Conservation (phyloP, 164 flowering plant species). For the grape (Vitis vinifera) region DNA sequence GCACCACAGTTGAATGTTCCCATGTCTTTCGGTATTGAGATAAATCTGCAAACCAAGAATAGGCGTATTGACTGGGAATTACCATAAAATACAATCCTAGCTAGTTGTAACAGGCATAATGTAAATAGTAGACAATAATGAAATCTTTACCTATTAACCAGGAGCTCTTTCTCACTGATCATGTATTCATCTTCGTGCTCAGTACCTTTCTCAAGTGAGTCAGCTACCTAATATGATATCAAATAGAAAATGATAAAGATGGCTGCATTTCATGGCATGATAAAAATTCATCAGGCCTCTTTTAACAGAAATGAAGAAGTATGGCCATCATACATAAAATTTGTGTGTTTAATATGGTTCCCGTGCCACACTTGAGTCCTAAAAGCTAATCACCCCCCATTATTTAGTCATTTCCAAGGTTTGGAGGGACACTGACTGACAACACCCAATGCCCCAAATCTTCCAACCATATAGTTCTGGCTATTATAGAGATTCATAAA, state of each 20-base stretch:
- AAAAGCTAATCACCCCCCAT: no score
- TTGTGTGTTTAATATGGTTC: no score
- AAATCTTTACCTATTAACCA: constrained; percentile 70
- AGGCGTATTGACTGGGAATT: constrained; percentile 1
- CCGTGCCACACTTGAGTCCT: no score
- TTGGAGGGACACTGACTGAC: no score
- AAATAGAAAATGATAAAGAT: not conserved
- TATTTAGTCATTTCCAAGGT: no score
- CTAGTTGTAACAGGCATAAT: constrained; percentile 5
- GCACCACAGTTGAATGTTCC: constrained; percentile 99
- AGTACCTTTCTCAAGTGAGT: constrained; percentile 99
- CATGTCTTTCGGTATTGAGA: constrained; percentile 98
- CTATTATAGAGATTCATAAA: no score
- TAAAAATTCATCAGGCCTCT: no score
- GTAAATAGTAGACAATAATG: not conserved
- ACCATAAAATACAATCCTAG: constrained; percentile 1
- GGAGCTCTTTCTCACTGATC: constrained; percentile 99
- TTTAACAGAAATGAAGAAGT: no score
- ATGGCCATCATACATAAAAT: no score
- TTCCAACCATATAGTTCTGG: no score
- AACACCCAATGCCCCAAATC: no score
- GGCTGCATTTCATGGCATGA: no score
- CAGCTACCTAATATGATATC: constrained; percentile 71
- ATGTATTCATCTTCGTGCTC: constrained; percentile 99
- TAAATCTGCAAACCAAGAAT: constrained; percentile 54